These are phyloP conservation scores for Marasmius fiardii DNA, from an alignment of 1,284 basidiomycete genomes.

Conservation along the genomic window DNA sequence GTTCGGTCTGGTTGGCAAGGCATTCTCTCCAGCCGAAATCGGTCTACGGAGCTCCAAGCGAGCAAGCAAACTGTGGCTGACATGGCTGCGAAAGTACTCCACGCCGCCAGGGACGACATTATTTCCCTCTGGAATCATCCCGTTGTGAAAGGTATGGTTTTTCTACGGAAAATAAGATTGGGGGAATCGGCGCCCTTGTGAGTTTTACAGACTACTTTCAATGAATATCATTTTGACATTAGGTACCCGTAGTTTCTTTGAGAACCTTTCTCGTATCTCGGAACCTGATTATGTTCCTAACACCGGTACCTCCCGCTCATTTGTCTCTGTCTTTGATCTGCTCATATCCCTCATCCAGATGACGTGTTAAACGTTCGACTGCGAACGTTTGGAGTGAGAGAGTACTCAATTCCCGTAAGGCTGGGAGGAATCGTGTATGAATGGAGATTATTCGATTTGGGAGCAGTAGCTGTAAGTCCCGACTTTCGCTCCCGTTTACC, in stretches of 20 bases:
- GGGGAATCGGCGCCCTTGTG: conserved; percentile 78
- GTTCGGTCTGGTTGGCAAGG: conserved; percentile 69
- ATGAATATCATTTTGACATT: neutral
- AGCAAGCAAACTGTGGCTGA: conserved; percentile 35
- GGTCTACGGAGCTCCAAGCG: conserved; percentile 24
- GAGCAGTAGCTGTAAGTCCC: conserved; percentile 66
- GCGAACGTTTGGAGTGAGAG: conserved; percentile 74
- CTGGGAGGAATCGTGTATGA: conserved; percentile 59
- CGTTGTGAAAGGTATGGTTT: conserved; percentile 53
- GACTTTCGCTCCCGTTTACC: conserved; percentile 7
- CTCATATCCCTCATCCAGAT: conserved; percentile 27
- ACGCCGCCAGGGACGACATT: conserved; percentile 45
- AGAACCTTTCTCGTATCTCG: conserved; percentile 60
- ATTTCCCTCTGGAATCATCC: conserved; percentile 65
- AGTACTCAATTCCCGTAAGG: conserved; percentile 67
- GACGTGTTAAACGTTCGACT: conserved; percentile 76
- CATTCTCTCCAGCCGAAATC: conserved; percentile 41
- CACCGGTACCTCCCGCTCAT: conserved; percentile 43
- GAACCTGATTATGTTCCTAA: conserved; percentile 67
- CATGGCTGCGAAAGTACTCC: conserved; percentile 55
- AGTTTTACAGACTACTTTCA: conserved; percentile 21
- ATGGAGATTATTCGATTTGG: conserved; percentile 79
- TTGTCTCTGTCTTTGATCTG: neutral
- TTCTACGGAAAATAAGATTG: conserved; percentile 56
- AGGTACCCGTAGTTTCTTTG: conserved; percentile 53